Conservation (phyloP, 129 eudicot species). For the Logfia minima region DNA sequence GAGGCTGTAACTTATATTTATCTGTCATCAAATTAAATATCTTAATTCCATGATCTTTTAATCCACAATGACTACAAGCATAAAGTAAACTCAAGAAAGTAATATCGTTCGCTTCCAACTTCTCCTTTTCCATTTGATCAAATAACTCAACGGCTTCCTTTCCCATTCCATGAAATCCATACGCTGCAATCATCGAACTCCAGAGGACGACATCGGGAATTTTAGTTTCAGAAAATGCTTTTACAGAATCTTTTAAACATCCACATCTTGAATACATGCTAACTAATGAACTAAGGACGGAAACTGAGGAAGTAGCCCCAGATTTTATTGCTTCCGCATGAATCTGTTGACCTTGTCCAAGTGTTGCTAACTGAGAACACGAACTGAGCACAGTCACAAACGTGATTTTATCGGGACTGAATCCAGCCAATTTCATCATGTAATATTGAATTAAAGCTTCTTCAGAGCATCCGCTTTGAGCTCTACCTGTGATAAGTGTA, state of each 20-base stretch:
- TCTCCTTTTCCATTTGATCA: constrained; percentile 54
- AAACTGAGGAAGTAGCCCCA: constrained; percentile 46
- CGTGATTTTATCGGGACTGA: constrained; percentile 75
- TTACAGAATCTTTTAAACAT: constrained; percentile 65
- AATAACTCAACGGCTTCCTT: constrained; percentile 61
- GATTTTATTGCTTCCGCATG: constrained; percentile 74
- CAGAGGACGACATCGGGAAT: constrained; percentile 56
- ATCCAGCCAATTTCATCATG: constrained; percentile 64
- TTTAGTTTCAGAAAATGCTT: constrained; percentile 53
- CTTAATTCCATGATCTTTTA: constrained; percentile 72
- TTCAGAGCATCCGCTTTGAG: constrained; percentile 66
- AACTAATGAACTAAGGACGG: constrained; percentile 65
- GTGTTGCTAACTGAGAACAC: constrained; percentile 80
- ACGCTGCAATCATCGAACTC: constrained; percentile 79
- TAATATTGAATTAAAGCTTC: constrained; percentile 65
- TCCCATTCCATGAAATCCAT: constrained; percentile 90
- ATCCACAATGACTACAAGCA: constrained; percentile 85
- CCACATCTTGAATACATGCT: constrained; percentile 95
- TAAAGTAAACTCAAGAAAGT: constrained; percentile 86
- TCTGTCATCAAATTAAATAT: constrained; percentile 54
- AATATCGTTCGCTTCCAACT: constrained; percentile 56
- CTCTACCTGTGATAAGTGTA: constrained; percentile 79
- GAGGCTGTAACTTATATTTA: constrained; percentile 58
- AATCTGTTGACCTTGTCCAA: constrained; percentile 96
- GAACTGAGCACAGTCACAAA: constrained; percentile 76